Evolutionary conservation across 1,139 yeast genomes (phyloP).

Genomic region (Chernovozyma aurita): DNA sequence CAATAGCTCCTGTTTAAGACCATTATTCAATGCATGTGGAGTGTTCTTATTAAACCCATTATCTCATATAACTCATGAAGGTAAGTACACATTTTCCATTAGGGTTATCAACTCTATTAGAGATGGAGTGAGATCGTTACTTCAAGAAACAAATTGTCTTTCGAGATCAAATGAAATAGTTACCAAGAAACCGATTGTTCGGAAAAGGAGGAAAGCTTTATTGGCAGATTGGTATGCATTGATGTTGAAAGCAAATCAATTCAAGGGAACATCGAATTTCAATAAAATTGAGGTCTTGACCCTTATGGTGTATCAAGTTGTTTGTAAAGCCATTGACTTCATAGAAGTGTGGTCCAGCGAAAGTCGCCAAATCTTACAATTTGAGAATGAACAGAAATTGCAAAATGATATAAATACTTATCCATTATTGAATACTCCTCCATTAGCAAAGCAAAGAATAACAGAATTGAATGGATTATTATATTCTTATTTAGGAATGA

Average conservation of each 20-base stretch:
- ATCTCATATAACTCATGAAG: constrained; percentile 39
- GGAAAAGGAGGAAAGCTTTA: constrained; percentile 71
- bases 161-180: constrained; percentile 81
- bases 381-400: constrained; percentile 32
- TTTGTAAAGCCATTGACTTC: constrained; percentile 68
- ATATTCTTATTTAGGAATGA: constrained; percentile 64
- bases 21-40: constrained; percentile 70
- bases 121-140: constrained; percentile 75
- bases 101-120: constrained; percentile 48
- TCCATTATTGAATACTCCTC: constrained; percentile 50
- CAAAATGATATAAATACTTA: constrained; percentile 39
- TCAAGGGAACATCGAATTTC: constrained; percentile 64
- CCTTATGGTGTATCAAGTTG: constrained; percentile 67
- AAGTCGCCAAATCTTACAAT: constrained; percentile 35
- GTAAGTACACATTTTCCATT: constrained; percentile 44
- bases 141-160: constrained; percentile 78
- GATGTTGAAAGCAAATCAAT: constrained; percentile 82
- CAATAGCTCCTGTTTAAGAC: constrained; percentile 47
- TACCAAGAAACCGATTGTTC: constrained; percentile 60
- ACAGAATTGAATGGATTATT: constrained; percentile 72
- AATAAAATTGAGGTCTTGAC: constrained; percentile 68
- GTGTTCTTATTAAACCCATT: constrained; percentile 70
- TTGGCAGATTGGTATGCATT: constrained; percentile 89
- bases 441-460: constrained; percentile 65
- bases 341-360: constrained; percentile 73